Evolutionary conservation across 176 grass and related monocot species (phyloP).

Genomic region (Rhynchospora pubera): DNA sequence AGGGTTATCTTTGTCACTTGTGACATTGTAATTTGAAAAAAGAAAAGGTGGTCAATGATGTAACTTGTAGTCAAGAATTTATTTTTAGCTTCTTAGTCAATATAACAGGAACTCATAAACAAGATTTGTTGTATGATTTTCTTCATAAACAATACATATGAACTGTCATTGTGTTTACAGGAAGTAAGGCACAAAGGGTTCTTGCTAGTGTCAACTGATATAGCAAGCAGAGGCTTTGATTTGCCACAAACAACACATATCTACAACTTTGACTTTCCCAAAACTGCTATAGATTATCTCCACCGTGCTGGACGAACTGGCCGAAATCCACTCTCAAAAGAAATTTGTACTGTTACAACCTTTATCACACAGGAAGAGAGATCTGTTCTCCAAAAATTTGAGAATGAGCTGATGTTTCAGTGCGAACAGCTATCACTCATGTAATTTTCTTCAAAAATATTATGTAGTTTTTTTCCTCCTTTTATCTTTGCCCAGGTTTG

Average conservation of each 20-base stretch:
- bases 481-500: neutral
- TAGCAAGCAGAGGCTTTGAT: conserved; percentile 82
- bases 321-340: conserved; percentile 64
- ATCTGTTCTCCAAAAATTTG: conserved; percentile 64
- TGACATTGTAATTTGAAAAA: neutral
- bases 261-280: conserved; percentile 92
- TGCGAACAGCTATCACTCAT: conserved; percentile 26
- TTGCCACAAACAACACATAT: conserved; percentile 82
- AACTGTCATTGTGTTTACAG: conserved; percentile 24
- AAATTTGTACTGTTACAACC: conserved; percentile 51
- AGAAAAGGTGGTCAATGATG: neutral
- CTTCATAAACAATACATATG: neutral
- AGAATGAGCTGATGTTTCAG: conserved; percentile 78
- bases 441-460: too few relatives aligned
- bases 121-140: neutral
- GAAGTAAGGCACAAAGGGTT: conserved; percentile 59
- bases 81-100: neutral
- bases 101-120: too few relatives aligned
- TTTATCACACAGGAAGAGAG: conserved; percentile 55
- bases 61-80: neutral
- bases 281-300: conserved; percentile 52
- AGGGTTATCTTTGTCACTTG: neutral
- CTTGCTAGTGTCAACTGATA: conserved; percentile 72
- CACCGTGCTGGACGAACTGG: conserved; percentile 80
- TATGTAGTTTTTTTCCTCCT: neutral